Conservation (phyloP, 2,329 filamentous ascomycete species). For the Bretziella fagacearum region DNA sequence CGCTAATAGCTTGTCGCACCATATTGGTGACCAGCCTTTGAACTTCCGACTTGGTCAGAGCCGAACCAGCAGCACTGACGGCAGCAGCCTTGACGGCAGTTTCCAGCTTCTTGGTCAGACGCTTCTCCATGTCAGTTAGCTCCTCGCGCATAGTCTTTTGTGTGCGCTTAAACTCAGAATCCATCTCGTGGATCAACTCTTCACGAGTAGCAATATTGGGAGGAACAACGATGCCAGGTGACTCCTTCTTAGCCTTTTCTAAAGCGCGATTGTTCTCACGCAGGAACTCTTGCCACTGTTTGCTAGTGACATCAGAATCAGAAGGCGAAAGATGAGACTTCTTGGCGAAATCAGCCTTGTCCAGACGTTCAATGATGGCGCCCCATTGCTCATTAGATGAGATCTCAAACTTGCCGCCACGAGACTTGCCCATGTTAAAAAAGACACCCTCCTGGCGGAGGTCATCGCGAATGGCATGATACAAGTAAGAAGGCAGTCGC, state of each 20-base stretch:
- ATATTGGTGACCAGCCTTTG: slow-evolving; percentile 25
- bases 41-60: slow-evolving; percentile 27
- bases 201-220: slow-evolving; percentile 28
- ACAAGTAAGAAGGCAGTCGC: slow-evolving; percentile 41
- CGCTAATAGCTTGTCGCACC: slow-evolving; percentile 28
- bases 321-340: slow-evolving; percentile 2
- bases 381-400: slow-evolving; percentile 32
- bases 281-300: slow-evolving; percentile 20
- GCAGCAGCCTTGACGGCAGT: slow-evolving; percentile 11
- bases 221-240: slow-evolving; percentile 15
- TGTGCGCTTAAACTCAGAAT: slow-evolving; percentile 24
- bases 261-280: slow-evolving; percentile 21
- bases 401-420: slow-evolving; percentile 22
- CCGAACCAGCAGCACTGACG: slow-evolving; percentile 15
- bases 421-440: slow-evolving; percentile 28
- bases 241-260: slow-evolving; percentile 21
- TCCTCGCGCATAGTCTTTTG: slow-evolving; percentile 26
- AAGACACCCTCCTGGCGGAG: slow-evolving; percentile 33
- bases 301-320: slow-evolving; percentile 21
- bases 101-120: slow-evolving; percentile 21
- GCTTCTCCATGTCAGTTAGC: slow-evolving; percentile 22
- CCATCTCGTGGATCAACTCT: slow-evolving; percentile 31
- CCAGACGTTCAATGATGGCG: slow-evolving; percentile 28
- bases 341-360: slow-evolving; percentile 19
- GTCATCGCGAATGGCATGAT: slow-evolving; percentile 41